Percentiles rank a stretch among this genome's conserved stretches.
Conservation (phyloP, 352 stramenopile genomes). For the Pythium coloratum region DNA sequence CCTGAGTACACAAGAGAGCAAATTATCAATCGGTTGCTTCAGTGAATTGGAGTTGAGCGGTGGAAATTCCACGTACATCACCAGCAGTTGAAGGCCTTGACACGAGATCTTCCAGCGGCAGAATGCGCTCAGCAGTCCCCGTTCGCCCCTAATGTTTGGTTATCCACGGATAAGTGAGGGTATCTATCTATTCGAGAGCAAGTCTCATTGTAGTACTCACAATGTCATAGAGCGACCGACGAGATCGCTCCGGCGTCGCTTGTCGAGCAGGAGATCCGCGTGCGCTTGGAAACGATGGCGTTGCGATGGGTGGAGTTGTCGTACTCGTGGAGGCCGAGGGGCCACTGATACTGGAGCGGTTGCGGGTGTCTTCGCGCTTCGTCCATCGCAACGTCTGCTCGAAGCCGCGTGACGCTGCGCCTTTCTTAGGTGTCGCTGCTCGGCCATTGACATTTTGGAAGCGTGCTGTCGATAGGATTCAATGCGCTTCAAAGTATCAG, state of each 20-base stretch:
- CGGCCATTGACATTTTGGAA: not conserved
- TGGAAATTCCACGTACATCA: conserved; percentile 21
- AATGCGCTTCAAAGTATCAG: not conserved
- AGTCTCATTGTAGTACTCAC: conserved; percentile 9
- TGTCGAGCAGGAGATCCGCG: conserved; percentile 1
- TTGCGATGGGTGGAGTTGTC: not conserved
- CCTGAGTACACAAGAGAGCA: conserved; percentile 18
- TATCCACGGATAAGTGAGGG: not conserved
- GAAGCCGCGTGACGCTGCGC: conserved; percentile 34
- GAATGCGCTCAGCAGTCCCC: conserved; percentile 13
- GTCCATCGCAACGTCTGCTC: conserved; percentile 50
- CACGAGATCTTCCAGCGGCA: conserved; percentile 25
- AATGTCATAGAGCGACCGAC: conserved; percentile 24
- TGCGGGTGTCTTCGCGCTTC: conserved; percentile 37
- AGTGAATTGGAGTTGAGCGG: too few relatives aligned
- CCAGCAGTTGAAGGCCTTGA: conserved; percentile 32
- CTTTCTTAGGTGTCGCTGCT: conserved; percentile 26
- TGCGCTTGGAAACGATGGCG: conserved; percentile 11
- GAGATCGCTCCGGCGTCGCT: conserved; percentile 1
- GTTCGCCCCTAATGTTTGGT: conserved; percentile 9
- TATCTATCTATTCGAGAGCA: not conserved
- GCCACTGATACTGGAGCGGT: conserved; percentile 6
- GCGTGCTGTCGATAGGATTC: not conserved
- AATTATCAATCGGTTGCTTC: not conserved
- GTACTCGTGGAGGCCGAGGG: not conserved